A percentile compares a stretch with the other conserved stretches of the same genome.
Conservation (phyloP, 306 rosid species). For the Rosa persica region DNA sequence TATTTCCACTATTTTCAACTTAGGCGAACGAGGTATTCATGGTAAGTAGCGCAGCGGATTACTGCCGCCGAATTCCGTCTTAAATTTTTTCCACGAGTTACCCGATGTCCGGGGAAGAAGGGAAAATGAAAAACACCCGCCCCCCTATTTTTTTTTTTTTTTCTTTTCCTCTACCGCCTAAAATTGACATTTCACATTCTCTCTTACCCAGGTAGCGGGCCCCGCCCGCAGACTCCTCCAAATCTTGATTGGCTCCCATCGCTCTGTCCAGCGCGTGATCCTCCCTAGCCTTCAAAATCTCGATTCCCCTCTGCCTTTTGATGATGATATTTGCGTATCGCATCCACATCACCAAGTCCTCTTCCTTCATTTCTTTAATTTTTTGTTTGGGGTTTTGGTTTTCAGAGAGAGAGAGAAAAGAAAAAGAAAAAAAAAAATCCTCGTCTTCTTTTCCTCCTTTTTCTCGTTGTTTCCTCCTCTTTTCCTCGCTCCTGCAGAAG, state of each 20-base stretch:
- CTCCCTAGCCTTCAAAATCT: constrained; percentile 26
- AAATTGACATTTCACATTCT: background rate
- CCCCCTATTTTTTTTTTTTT: background rate
- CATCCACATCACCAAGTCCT: background rate
- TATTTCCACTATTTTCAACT: background rate
- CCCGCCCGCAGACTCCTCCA: background rate
- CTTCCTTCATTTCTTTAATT: background rate
- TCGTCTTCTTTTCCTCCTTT: background rate
- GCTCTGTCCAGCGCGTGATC: constrained; percentile 40
- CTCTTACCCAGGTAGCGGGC: background rate
- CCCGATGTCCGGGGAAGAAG: background rate
- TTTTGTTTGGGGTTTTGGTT: background rate
- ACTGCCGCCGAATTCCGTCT: background rate
- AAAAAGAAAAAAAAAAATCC: background rate
- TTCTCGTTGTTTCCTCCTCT: constrained; percentile 15
- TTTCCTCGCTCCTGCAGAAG: constrained; percentile 7
- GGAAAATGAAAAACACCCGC: background rate
- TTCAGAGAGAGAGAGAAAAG: background rate
- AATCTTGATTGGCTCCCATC: constrained; percentile 34
- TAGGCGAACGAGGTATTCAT: background rate
- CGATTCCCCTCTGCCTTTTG: constrained; percentile 43
- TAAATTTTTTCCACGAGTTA: constrained; percentile 24
- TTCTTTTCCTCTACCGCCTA: background rate
- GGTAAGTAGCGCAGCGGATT: background rate
- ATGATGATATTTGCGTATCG: background rate